Percentiles rank a stretch among this genome's conserved stretches.
Evolutionary conservation across 805 yeast genomes (phyloP).

Genomic region (Saturnispora bothae): DNA sequence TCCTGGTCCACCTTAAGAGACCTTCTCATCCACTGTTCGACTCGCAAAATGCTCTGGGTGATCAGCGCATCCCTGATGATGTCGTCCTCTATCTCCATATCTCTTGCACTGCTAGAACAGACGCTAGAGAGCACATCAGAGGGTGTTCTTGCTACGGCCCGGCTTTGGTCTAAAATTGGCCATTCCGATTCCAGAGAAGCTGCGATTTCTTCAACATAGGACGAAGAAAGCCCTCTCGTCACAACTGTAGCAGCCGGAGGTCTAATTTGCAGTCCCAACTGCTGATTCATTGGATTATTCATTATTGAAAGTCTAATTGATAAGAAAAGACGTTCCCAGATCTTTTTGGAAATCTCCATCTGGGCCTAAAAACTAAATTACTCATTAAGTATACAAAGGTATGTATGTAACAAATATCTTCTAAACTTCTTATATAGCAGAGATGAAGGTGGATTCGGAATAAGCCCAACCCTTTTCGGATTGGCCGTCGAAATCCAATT

Average conservation of each 20-base stretch:
- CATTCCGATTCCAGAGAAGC: constrained; percentile 5
- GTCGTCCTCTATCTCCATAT: constrained; percentile 3
- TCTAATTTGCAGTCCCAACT: too few species aligned
- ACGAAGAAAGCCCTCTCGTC: too few species aligned
- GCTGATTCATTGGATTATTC: too few species aligned
- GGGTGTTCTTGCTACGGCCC: background rate
- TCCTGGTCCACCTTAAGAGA: too few species aligned
- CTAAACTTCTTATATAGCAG: constrained; percentile 20
- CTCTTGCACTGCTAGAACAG: background rate
- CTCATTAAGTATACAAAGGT: too few species aligned
- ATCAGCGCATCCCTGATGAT: background rate
- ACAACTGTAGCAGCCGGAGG: too few species aligned
- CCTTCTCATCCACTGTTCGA: constrained; percentile 3
- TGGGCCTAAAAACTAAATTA: too few species aligned
- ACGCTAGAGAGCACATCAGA: constrained; percentile 3
- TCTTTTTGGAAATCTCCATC: too few species aligned
- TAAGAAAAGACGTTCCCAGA: too few species aligned
- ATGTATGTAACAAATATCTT: too few species aligned
- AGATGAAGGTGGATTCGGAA: constrained; percentile 75
- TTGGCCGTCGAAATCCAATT: constrained; percentile 26
- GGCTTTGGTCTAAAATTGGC: constrained; percentile 2
- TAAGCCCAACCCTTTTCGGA: constrained; percentile 60
- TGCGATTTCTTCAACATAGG: too few species aligned
- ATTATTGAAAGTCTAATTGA: too few species aligned
- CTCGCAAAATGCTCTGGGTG: constrained; percentile 1